Evolutionary conservation across 805 yeast genomes (phyloP).

Genomic region (Saccharomyces eubayanus): DNA sequence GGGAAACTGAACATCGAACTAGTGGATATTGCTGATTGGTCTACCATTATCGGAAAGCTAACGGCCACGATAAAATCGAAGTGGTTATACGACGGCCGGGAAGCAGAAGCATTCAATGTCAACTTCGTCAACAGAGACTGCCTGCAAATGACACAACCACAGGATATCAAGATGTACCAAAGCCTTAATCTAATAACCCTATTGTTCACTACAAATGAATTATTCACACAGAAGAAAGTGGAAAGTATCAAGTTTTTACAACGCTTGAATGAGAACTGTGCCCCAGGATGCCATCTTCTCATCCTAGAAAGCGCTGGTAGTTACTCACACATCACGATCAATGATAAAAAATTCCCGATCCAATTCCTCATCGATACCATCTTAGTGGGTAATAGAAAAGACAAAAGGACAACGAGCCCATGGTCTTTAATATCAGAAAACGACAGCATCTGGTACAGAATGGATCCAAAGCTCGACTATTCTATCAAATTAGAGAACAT

Average conservation of each 20-base stretch:
- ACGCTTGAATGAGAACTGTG: conserved; percentile 42
- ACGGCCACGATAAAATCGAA: conserved; percentile 36
- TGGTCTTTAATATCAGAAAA: conserved; percentile 62
- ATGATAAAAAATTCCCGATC: conserved; percentile 71
- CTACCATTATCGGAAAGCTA: conserved; percentile 40
- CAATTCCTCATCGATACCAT: conserved; percentile 72
- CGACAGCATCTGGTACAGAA: conserved; percentile 79
- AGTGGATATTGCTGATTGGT: conserved; percentile 79
- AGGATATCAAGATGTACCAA: not conserved
- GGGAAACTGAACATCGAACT: conserved; percentile 39
- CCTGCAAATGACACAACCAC: conserved; percentile 21
- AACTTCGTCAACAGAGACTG: conserved; percentile 34
- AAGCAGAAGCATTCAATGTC: conserved; percentile 27
- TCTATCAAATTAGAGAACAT: conserved; percentile 72
- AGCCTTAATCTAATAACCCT: conserved; percentile 51
- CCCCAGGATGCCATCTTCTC: conserved; percentile 49
- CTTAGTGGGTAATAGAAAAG: conserved; percentile 43
- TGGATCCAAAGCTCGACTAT: conserved; percentile 45
- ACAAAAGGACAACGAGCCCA: conserved; percentile 37
- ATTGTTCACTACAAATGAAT: conserved; percentile 80
- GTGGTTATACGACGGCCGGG: conserved; percentile 43
- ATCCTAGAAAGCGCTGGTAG: conserved; percentile 88
- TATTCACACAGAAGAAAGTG: conserved; percentile 60
- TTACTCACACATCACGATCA: conserved; percentile 70
- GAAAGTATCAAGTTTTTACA: conserved; percentile 55